These are phyloP conservation scores for Apiospora saccharicola DNA, from an alignment of 2,329 filamentous ascomycete genomes.

Conservation along the genomic window DNA sequence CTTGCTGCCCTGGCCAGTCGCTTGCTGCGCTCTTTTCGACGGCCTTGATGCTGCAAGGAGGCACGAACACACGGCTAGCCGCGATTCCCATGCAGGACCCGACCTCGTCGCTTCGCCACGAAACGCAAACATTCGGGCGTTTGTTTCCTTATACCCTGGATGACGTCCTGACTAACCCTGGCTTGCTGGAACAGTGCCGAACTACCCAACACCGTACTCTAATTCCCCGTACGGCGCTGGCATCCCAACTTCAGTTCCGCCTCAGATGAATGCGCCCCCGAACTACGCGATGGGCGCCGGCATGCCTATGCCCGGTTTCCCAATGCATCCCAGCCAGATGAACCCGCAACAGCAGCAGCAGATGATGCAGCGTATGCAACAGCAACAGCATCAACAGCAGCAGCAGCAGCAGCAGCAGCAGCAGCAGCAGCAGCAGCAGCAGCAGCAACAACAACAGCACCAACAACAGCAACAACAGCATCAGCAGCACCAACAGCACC, in stretches of 20 bases:
- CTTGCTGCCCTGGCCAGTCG: neutral
- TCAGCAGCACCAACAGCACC: slow-evolving; percentile 41
- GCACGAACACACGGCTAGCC: slow-evolving; percentile 28
- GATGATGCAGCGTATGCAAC: slow-evolving; percentile 29
- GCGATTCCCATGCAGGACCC: slow-evolving; percentile 26
- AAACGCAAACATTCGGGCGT: slow-evolving; percentile 15
- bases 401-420: slow-evolving; percentile 39
- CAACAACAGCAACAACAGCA: slow-evolving; percentile 37
- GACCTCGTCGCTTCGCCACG: slow-evolving; percentile 23
- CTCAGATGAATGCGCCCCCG: slow-evolving; percentile 55
- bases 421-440: slow-evolving; percentile 48
- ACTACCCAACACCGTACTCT: slow-evolving; percentile 65
- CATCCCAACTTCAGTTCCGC: slow-evolving; percentile 56
- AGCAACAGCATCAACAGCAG: slow-evolving; percentile 43
- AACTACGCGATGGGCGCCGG: slow-evolving; percentile 65
- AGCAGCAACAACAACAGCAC: slow-evolving; percentile 28
- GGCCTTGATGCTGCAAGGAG: slow-evolving; percentile 23
- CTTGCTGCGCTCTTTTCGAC: slow-evolving; percentile 1
- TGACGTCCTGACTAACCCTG: slow-evolving; percentile 32
- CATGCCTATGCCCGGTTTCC: slow-evolving; percentile 60
- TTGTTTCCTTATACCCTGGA: slow-evolving; percentile 23
- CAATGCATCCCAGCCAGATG: slow-evolving; percentile 60
- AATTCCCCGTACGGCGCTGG: slow-evolving; percentile 63
- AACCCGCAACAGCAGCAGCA: slow-evolving; percentile 50
- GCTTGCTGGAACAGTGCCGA: slow-evolving; percentile 53